Base-by-base conservation (phyloP, 2,329 filamentous ascomycete genomes). In the Onygenales sp. region DNA sequence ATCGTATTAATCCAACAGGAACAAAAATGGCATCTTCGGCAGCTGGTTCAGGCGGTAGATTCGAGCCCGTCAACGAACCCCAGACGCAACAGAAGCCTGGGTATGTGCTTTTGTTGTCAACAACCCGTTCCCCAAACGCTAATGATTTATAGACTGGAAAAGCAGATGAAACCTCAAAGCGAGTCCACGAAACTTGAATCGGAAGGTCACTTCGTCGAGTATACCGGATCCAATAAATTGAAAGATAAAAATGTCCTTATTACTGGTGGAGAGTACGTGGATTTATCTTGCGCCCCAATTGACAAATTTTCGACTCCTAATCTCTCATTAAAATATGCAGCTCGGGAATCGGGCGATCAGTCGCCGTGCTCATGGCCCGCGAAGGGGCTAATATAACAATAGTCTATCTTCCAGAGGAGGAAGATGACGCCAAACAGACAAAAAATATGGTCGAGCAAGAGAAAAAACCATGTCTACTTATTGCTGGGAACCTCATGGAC, bases 351-450 rank as follows among this genome's bases (percentile, higher is more conserved):
- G 78, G 79, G 14, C 74, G 78, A 8, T 69, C 77, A 0, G 72
- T 80, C 1, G 79, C 78, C 0, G 70, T 81, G 1, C 65, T 82
- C 2, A 80, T 80, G 65, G 80, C 80, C 0, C 71, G 77, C 7
- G 80, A 83, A 61, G 80, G 80, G 1, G 77, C 80, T 11, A 75
- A 82, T 57, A 68, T 81, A 45, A 77, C 71, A 27, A 80, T 82
- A 54, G 73, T 76, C 13, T 79, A 81, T 57, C 71, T 81, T 1
- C 76, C 76, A 2, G 74, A 79, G 32, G 80, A 83, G 65, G 68
- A 82, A 57, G 62, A 71, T 17, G 80, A 83, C 52, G 80, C 80
- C 0, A 66, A 81, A 49, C 71, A 74, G 6, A 82, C 79, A 2
- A 77, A 78, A 59, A 67, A 67, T 36, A 61, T 75, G 58, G 75